Percentiles rank a stretch among this genome's conserved stretches.
Conservation (phyloP, 768 basidiomycete genomes). For the Trametes maxima region DNA sequence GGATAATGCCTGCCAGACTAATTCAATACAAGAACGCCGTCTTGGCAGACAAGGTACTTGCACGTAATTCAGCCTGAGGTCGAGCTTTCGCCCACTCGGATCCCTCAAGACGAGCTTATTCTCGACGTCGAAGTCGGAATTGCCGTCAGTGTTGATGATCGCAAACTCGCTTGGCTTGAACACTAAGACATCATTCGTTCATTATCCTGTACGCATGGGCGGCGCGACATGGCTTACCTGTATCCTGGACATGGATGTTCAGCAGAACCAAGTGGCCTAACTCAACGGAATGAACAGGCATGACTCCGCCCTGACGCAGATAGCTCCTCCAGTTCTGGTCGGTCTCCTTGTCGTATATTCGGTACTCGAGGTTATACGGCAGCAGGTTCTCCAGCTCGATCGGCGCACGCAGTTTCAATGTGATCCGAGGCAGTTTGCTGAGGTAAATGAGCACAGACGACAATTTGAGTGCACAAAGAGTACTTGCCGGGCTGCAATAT, state of each 20-base stretch:
- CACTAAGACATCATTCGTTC: constrained; percentile 45
- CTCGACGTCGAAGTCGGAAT: constrained; percentile 88
- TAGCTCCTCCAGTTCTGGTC: constrained; percentile 95
- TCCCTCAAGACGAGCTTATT: constrained; percentile 73
- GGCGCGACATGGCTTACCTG: constrained; percentile 49
- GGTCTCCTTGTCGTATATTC: constrained; percentile 95
- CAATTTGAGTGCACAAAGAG: not conserved
- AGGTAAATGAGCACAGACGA: not conserved
- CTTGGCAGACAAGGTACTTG: constrained; percentile 43
- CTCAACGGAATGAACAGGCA: constrained; percentile 96
- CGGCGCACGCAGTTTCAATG: constrained; percentile 86
- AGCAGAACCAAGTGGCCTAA: constrained; percentile 86
- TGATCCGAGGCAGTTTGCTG: constrained; percentile 85
- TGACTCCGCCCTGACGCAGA: constrained; percentile 87
- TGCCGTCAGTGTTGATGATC: constrained; percentile 93
- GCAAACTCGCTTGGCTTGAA: constrained; percentile 96
- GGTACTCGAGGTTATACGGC: constrained; percentile 92
- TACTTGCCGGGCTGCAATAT: constrained; percentile 55
- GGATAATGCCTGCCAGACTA: constrained; percentile 62
- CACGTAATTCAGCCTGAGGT: constrained; percentile 89
- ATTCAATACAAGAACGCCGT: not conserved
- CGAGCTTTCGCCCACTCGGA: constrained; percentile 69
- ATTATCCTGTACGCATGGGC: not conserved
- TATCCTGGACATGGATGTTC: constrained; percentile 90
- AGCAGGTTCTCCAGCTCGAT: constrained; percentile 94